Conservation (phyloP, 768 basidiomycete genomes). For the Floccularia luteovirens region DNA sequence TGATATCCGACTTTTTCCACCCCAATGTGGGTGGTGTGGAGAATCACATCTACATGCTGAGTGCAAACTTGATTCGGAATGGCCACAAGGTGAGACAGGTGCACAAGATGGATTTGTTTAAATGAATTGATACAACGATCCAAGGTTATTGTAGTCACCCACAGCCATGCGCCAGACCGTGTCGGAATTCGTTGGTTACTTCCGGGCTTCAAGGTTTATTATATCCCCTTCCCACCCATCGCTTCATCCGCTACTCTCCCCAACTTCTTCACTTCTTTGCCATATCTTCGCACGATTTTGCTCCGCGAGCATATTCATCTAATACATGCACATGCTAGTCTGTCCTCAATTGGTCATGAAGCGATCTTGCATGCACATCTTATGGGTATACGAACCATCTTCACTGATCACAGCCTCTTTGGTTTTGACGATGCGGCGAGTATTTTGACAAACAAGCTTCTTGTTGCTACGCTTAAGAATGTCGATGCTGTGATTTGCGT, state of each 20-base stretch:
- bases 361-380: constrained; percentile 85
- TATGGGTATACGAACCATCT: constrained; percentile 83
- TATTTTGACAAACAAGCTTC: constrained; percentile 93
- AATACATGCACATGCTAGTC: constrained; percentile 87
- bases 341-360: constrained; percentile 89
- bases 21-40: constrained; percentile 94
- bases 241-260: constrained; percentile 91
- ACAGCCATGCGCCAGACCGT: constrained; percentile 80
- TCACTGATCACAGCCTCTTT: constrained; percentile 96
- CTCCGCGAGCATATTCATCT: constrained; percentile 80
- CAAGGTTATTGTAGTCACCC: constrained; percentile 92
- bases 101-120: too few relatives aligned
- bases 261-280: constrained; percentile 87
- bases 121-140: constrained; percentile 1
- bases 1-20: constrained; percentile 97
- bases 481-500: constrained; percentile 96
- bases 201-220: constrained; percentile 86
- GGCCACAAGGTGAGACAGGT: constrained; percentile 89
- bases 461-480: constrained; percentile 79
- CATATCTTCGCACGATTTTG: constrained; percentile 86
- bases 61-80: constrained; percentile 68
- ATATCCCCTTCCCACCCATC: constrained; percentile 85
- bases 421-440: constrained; percentile 97
- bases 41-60: constrained; percentile 91
- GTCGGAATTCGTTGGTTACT: constrained; percentile 87